These are phyloP conservation scores for Fibroporia radiculosa DNA, from an alignment of 768 basidiomycete genomes.

Conservation along the genomic window DNA sequence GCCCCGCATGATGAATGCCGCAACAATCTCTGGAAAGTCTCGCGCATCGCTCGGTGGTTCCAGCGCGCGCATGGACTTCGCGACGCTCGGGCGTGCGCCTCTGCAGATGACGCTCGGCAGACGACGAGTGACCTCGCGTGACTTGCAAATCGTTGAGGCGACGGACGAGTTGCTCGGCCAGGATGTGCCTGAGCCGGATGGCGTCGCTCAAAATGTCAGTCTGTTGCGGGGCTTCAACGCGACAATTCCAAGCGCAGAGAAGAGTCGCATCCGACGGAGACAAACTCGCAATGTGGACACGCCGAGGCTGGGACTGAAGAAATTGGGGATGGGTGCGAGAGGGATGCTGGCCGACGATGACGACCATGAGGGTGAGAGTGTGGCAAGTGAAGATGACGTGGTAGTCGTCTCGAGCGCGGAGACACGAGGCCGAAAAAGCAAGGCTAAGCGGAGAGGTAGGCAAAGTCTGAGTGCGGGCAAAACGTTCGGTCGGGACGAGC, in stretches of 20 bases:
- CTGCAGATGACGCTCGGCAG: constrained; percentile 56
- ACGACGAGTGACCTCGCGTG: constrained; percentile 70
- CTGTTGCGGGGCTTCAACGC: constrained; percentile 90
- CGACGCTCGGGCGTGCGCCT: constrained; percentile 73
- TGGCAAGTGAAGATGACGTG: constrained; percentile 71
- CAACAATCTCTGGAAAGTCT: constrained; percentile 54
- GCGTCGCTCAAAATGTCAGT: constrained; percentile 66
- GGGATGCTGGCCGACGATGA: constrained; percentile 53
- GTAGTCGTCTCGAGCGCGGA: constrained; percentile 45
- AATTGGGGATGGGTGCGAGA: constrained; percentile 68
- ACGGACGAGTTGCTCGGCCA: constrained; percentile 66
- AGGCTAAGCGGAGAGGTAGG: constrained; percentile 42
- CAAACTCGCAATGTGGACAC: constrained; percentile 77
- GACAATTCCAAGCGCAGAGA: constrained; percentile 85
- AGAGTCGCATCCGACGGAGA: constrained; percentile 65
- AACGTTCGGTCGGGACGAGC: constrained; percentile 75
- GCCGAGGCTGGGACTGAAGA: constrained; percentile 70
- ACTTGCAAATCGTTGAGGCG: constrained; percentile 78
- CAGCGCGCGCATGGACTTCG: constrained; percentile 53
- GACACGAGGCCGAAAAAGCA: constrained; percentile 27
- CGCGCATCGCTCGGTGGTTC: constrained; percentile 29
- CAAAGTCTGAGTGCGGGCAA: constrained; percentile 65
- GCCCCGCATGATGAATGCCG: constrained; percentile 68
- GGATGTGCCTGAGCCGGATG: constrained; percentile 69
- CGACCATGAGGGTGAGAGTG: constrained; percentile 48